A percentile compares a stretch with the other conserved stretches of the same genome.
Evolutionary conservation across 495 filamentous ascomycete genomes (phyloP).

Genomic region (Daldinia bambusicola): DNA sequence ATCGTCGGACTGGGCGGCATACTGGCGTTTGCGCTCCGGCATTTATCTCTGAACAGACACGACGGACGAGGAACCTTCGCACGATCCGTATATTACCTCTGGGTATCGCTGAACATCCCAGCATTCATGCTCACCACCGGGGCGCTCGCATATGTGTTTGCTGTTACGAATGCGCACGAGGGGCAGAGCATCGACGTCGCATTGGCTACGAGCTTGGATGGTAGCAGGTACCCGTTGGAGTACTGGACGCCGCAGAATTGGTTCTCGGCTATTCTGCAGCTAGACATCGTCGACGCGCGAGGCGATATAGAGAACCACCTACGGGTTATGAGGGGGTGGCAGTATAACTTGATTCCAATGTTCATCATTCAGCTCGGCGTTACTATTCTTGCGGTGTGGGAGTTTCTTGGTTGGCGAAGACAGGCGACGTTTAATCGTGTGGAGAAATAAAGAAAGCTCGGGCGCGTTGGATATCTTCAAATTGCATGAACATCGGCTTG

Average conservation of each 20-base stretch:
- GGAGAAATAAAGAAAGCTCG: conserved; percentile 16
- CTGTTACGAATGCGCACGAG: conserved; percentile 54
- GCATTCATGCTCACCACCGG: conserved; percentile 58
- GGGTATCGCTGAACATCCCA: conserved; percentile 55
- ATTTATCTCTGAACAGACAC: conserved; percentile 45
- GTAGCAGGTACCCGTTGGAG: conserved; percentile 54
- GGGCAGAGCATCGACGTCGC: conserved; percentile 54
- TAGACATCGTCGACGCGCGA: conserved; percentile 53
- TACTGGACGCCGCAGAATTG: conserved; percentile 67
- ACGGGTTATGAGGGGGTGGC: conserved; percentile 61
- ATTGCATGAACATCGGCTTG: background rate
- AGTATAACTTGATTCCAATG: conserved; percentile 65
- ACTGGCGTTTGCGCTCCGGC: conserved; percentile 52
- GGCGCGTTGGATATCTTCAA: background rate
- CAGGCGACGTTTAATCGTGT: conserved; percentile 10
- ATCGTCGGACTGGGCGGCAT: conserved; percentile 59
- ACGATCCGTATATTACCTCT: conserved; percentile 51
- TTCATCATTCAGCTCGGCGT: conserved; percentile 56
- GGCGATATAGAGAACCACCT: conserved; percentile 55
- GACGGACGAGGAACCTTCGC: conserved; percentile 11
- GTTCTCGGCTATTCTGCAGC: conserved; percentile 60
- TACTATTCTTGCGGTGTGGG: conserved; percentile 37
- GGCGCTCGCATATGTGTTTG: conserved; percentile 59
- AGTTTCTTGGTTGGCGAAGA: conserved; percentile 39
- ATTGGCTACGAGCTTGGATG: conserved; percentile 50